A percentile compares a stretch with the other conserved stretches of the same genome.
Conservation (phyloP, 805 yeast genomes). For the Naumovozyma castellii region DNA sequence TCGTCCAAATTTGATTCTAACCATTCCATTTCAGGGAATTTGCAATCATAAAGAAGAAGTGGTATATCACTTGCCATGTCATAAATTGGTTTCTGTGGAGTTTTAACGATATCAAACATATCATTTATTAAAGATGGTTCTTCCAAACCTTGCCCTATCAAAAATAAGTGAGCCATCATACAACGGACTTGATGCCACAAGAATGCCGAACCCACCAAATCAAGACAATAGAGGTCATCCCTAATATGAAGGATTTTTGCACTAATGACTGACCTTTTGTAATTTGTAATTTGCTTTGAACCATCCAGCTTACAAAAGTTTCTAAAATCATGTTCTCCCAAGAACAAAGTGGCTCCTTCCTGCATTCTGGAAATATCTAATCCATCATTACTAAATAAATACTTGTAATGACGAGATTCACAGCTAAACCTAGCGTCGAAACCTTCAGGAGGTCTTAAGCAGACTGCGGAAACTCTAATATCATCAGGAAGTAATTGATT, state of each 20-base stretch:
- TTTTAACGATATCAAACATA: slow-evolving; percentile 46
- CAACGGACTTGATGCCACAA: slow-evolving; percentile 97
- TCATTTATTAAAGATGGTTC: slow-evolving; percentile 44
- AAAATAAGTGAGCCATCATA: slow-evolving; percentile 76
- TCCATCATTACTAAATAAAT: slow-evolving; percentile 51
- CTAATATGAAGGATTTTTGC: slow-evolving; percentile 37
- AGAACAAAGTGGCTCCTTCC: slow-evolving; percentile 46
- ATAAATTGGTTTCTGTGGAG: slow-evolving; percentile 66
- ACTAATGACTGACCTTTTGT: slow-evolving; percentile 48
- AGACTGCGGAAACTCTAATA: slow-evolving; percentile 70
- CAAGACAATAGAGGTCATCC: slow-evolving; percentile 53
- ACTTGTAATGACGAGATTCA: slow-evolving; percentile 73
- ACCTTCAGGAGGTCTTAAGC: slow-evolving; percentile 69
- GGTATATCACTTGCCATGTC: slow-evolving; percentile 90
- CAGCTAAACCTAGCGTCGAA: slow-evolving; percentile 95
- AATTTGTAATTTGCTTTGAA: slow-evolving; percentile 81
- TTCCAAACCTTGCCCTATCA: slow-evolving; percentile 75
- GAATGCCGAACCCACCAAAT: slow-evolving; percentile 80
- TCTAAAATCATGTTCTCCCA: slow-evolving; percentile 83
- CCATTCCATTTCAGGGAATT: slow-evolving; percentile 68
- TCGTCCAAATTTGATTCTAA: slow-evolving; percentile 21
- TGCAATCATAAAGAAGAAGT: slow-evolving; percentile 76
- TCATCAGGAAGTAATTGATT: slow-evolving; percentile 75
- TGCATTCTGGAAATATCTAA: slow-evolving; percentile 61
- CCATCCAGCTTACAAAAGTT: slow-evolving; percentile 94